These are phyloP conservation scores for Trapa bicornis DNA, from an alignment of 345 rosid species.

Conservation along the genomic window DNA sequence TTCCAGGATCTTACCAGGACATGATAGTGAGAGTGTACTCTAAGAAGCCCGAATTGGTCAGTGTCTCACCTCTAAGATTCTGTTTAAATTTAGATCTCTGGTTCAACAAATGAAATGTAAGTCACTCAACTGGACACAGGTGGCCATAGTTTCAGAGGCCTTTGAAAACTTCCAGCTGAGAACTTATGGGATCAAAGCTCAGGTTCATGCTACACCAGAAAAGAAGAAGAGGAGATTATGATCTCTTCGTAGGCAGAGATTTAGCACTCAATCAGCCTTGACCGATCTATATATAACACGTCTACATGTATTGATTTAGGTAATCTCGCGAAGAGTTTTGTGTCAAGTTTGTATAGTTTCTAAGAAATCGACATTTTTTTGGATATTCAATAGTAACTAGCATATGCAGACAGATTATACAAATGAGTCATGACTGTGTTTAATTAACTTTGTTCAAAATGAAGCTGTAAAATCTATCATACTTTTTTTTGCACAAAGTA, in stretches of 20 bases:
- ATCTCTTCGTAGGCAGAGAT: background rate
- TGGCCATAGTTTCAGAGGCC: conserved; percentile 67
- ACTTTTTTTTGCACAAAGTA: too few relatives aligned
- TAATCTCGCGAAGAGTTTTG: too few relatives aligned
- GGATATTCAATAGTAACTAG: too few relatives aligned
- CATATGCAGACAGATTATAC: too few relatives aligned
- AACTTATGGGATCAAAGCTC: conserved; percentile 77
- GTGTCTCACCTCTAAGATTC: conserved; percentile 9
- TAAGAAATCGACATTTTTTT: too few relatives aligned
- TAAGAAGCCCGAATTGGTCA: conserved; percentile 75
- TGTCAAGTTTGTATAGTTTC: too few relatives aligned
- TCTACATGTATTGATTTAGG: too few relatives aligned
- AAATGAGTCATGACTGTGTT: too few relatives aligned
- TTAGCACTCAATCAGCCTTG: background rate
- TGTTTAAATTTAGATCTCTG: background rate
- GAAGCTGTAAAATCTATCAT: too few relatives aligned
- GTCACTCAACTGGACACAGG: conserved; percentile 29
- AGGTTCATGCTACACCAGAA: conserved; percentile 80
- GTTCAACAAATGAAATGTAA: background rate
- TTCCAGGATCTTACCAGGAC: conserved; percentile 74
- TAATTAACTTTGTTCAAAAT: too few relatives aligned
- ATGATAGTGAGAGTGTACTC: conserved; percentile 89
- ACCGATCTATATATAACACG: background rate
- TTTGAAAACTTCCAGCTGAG: conserved; percentile 86
- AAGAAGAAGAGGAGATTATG: conserved; percentile 65